These are phyloP conservation scores for Geosmithia flava DNA, from an alignment of 2,329 filamentous ascomycete genomes.

Conservation along the genomic window DNA sequence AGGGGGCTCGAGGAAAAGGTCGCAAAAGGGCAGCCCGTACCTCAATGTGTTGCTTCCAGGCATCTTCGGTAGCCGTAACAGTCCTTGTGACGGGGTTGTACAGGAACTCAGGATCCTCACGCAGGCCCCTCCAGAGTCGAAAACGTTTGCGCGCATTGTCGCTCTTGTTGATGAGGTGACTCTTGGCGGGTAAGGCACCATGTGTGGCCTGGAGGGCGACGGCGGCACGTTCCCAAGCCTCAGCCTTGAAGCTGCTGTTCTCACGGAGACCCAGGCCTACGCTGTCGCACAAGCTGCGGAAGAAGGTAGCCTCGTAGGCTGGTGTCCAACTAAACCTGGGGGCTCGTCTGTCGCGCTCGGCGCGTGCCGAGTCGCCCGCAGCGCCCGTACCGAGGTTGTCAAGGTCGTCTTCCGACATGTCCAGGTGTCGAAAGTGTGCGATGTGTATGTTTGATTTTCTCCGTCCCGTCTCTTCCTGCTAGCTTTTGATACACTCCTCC, in stretches of 20 bases:
- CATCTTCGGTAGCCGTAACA: constrained; percentile 43
- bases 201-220: constrained; percentile 41
- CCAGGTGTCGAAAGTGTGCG: neutral
- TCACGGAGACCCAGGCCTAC: constrained; percentile 43
- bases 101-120: constrained; percentile 43
- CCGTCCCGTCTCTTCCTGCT: neutral
- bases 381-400: constrained; percentile 19
- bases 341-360: constrained; percentile 26
- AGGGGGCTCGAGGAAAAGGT: too few species aligned
- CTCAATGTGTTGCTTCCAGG: constrained; percentile 44
- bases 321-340: constrained; percentile 49
- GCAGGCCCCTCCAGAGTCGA: constrained; percentile 45
- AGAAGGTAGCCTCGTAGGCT: constrained; percentile 47
- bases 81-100: constrained; percentile 38
- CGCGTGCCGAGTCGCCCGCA: constrained; percentile 12
- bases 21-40: constrained; percentile 18
- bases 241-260: constrained; percentile 48
- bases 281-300: constrained; percentile 46
- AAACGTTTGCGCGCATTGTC: constrained; percentile 52
- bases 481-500: neutral
- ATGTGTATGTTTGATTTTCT: neutral
- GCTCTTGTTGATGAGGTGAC: constrained; percentile 50
- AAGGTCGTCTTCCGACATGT: constrained; percentile 26
- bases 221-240: constrained; percentile 47
- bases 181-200: constrained; percentile 44